phyloP scores from a whole-genome alignment of 345 rosid genomes.

The Heritiera littoralis region DNA sequence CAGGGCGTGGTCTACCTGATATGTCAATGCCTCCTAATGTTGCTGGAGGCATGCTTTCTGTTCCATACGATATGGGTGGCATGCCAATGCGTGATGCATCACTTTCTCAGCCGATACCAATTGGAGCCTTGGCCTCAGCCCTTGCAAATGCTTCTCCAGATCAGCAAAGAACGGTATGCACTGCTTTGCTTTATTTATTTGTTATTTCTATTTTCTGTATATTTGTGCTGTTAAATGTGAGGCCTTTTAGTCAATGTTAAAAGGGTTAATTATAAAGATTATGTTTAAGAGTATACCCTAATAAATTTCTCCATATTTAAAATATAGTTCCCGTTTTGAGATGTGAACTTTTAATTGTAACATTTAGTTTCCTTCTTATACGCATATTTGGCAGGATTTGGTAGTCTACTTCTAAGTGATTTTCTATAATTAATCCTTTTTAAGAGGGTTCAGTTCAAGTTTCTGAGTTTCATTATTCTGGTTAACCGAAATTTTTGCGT shows the following conservation, averaged over 20 bases:
- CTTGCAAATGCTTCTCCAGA: conserved; percentile 88
- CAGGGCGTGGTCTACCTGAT: conserved; percentile 61
- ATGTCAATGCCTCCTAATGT: conserved; percentile 45
- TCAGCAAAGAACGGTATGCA: conserved; percentile 81
- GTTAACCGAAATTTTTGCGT: background rate
- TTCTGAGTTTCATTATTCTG: background rate
- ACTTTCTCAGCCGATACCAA: conserved; percentile 64
- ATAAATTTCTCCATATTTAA: background rate
- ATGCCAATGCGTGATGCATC: conserved; percentile 54
- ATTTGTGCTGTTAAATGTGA: background rate
- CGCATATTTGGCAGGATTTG: background rate
- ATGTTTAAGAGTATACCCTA: background rate
- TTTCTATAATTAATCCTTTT: background rate
- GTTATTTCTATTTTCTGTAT: background rate
- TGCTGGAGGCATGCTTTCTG: conserved; percentile 58
- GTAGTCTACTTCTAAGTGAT: background rate
- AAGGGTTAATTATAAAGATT: background rate
- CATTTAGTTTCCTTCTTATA: background rate
- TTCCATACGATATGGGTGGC: conserved; percentile 58
- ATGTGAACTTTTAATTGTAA: background rate
- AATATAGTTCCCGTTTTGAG: background rate
- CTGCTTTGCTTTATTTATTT: background rate
- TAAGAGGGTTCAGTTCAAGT: too few species aligned
- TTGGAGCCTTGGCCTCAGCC: conserved; percentile 76
- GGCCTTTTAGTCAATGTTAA: background rate